A percentile compares a stretch with the other conserved stretches of the same genome.
Evolutionary conservation across 169 alveolate genomes (phyloP).

Genomic region (Plasmodium reichenowi): DNA sequence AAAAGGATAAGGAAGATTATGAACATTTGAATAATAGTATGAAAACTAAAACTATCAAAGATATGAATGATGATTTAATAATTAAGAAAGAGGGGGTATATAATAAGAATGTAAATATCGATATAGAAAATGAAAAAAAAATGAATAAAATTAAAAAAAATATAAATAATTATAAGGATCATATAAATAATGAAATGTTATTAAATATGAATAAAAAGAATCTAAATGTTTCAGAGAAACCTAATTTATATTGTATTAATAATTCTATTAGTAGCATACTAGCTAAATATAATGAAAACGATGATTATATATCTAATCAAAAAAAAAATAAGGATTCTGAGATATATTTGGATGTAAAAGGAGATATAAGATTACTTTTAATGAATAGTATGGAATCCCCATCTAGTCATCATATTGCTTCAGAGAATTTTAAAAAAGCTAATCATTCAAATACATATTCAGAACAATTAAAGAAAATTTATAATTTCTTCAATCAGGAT

Average conservation of each 20-base stretch:
- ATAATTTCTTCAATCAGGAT: slow-evolving; percentile 1
- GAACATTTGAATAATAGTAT: not conserved
- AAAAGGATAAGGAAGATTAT: slow-evolving; percentile 8
- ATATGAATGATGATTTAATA: not conserved
- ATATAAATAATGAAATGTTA: not conserved
- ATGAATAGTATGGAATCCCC: not conserved
- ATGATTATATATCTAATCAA: not conserved
- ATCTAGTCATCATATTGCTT: not conserved
- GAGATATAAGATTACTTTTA: slow-evolving; percentile 12
- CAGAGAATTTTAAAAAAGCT: not conserved
- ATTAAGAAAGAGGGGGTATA: not conserved
- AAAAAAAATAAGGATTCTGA: slow-evolving; percentile 4
- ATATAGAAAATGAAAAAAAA: not conserved
- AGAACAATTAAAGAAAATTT: not conserved
- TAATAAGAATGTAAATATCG: not conserved
- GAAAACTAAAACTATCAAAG: not conserved
- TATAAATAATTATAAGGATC: not conserved
- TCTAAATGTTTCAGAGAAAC: not conserved
- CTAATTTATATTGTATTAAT: not conserved
- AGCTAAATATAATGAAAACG: not conserved
- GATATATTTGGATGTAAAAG: not conserved
- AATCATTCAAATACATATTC: not conserved
- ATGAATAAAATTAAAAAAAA: not conserved
- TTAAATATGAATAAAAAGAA: not conserved
- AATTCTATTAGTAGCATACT: not conserved